Base-by-base conservation (phyloP, 768 basidiomycete genomes). In the Chalciporus pseudorubinellus region DNA sequence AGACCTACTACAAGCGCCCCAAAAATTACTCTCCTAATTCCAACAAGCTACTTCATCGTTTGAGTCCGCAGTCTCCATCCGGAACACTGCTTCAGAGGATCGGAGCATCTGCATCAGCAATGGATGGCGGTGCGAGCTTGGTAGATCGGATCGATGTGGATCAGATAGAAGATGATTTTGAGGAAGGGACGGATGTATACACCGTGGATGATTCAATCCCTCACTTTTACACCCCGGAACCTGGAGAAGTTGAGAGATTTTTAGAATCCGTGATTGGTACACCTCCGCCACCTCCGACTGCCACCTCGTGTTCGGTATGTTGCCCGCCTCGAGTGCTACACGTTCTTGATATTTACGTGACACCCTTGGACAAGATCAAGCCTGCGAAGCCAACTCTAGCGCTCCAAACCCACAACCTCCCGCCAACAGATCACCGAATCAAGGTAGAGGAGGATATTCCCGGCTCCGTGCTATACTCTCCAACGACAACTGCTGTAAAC, bases 181-280 rank as follows among this genome's bases (percentile, higher is more conserved):
- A 26, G 6, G 43, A 41, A 9, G 46, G 18, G 21, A 31, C 16
- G 38, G 56, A 44, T 20, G n/a, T 10, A 18, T 9, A 21, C 18
- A 5, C 44, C 3, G 19, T 50, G 29, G 44, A 44, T 39, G 29
- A 53, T 40, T 2, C 44, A 18, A 20, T 36, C 10, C 55, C 58
- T 2, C 62, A 49, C 36, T 28, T 44, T 51, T 29, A 55, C 48
- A 55, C 61, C 8, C 60, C 63, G 41, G 63, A 56, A 22, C 58
- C 63, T 33, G 53, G 50, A 18, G 63, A 65, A 38, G 63, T 66
- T 22, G 63, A 66, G 24, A 44, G 57, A 13, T 65, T 65, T 40
- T 31, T 65, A 47, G 53, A 61, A 53, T 63, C 61, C 22, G 64
- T 66, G 55, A 54, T 66, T 40, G 48, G 48, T 43, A 38, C 47